These are phyloP conservation scores for Batkoa obscura DNA, from an alignment of 371 early-diverging fungal genomes.

Conservation along the genomic window DNA sequence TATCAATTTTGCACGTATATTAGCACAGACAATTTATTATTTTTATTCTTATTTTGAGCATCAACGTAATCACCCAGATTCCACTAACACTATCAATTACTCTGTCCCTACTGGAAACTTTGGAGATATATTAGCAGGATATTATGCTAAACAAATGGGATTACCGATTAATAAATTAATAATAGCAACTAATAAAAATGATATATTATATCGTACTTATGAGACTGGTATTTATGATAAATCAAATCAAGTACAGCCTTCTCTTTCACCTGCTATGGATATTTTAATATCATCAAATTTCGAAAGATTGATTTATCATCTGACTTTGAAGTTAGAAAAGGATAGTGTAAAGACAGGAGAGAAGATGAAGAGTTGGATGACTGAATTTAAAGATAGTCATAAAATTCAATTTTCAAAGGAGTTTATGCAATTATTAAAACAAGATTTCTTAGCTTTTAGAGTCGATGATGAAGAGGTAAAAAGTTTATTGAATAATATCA, in stretches of 20 bases:
- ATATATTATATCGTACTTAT: constrained; percentile 90
- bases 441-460: constrained; percentile 51
- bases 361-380: constrained; percentile 60
- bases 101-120: constrained; percentile 97
- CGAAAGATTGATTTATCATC: constrained; percentile 86
- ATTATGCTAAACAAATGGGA: constrained; percentile 80
- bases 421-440: constrained; percentile 41
- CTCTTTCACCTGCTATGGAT: constrained; percentile 94
- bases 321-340: constrained; percentile 25
- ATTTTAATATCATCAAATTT: constrained; percentile 89
- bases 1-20: constrained; percentile 96
- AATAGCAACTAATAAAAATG: constrained; percentile 89
- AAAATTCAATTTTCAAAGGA: constrained; percentile 43
- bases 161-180: constrained; percentile 65
- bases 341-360: constrained; percentile 28
- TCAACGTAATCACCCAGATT: constrained; percentile 19
- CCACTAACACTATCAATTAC: constrained; percentile 36
- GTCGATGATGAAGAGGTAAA: constrained; percentile 42
- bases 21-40: constrained; percentile 90
- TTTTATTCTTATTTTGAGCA: constrained; percentile 75
- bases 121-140: constrained; percentile 93
- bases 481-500: background rate
- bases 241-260: constrained; percentile 42
- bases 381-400: constrained; percentile 42
- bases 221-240: constrained; percentile 64